These are phyloP conservation scores for Fusarium haematococcum DNA, from an alignment of 2,329 filamentous ascomycete genomes.

Conservation along the genomic window DNA sequence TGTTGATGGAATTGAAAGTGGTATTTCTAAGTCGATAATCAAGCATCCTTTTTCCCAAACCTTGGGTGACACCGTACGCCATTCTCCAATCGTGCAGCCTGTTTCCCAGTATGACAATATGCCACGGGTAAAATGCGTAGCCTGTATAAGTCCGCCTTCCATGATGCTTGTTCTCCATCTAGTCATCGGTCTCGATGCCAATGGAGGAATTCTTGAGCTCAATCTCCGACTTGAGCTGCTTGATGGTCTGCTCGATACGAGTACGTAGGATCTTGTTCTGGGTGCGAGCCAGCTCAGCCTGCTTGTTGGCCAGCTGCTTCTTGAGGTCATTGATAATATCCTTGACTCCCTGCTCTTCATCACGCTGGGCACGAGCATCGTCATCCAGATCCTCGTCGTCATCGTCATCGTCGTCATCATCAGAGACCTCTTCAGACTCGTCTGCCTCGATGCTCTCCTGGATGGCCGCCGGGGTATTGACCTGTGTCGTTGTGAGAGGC, in stretches of 20 bases:
- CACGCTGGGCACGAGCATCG: constrained; percentile 61
- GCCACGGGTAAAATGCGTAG: not conserved
- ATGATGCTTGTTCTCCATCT: not conserved
- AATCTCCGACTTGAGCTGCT: constrained; percentile 58
- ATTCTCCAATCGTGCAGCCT: constrained; percentile 1
- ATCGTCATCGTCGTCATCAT: constrained; percentile 64
- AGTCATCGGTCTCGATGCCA: constrained; percentile 54
- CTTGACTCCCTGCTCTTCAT: constrained; percentile 66
- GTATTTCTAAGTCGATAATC: constrained; percentile 33
- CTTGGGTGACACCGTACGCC: constrained; percentile 33
- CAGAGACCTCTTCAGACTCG: constrained; percentile 52
- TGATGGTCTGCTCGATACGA: constrained; percentile 63
- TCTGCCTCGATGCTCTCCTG: constrained; percentile 60
- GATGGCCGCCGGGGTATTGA: constrained; percentile 58
- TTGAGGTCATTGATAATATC: constrained; percentile 66
- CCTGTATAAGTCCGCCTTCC: not conserved
- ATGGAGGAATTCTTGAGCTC: constrained; percentile 59
- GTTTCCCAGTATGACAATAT: constrained; percentile 3
- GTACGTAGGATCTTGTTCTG: constrained; percentile 62
- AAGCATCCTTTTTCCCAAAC: constrained; percentile 21
- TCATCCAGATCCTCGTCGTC: constrained; percentile 67
- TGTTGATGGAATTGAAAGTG: constrained; percentile 13
- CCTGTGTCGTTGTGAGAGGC: constrained; percentile 57
- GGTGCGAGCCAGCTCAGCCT: constrained; percentile 58
- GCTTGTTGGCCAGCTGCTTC: constrained; percentile 60